Conservation (phyloP, 306 rosid species). For the Dryas octopetala region DNA sequence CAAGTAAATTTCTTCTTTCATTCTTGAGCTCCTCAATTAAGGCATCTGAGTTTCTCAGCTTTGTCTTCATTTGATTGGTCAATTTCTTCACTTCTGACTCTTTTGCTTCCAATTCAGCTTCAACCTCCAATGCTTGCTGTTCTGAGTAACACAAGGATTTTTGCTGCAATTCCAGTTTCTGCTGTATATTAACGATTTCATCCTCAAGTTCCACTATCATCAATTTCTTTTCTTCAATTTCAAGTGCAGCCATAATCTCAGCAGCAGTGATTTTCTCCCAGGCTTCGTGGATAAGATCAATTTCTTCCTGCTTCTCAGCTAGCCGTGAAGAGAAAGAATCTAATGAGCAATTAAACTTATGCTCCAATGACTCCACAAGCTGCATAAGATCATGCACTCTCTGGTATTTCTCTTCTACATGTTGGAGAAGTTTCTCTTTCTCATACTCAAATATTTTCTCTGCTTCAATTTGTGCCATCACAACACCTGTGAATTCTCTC, state of each 20-base stretch:
- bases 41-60: constrained; percentile 51
- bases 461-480: constrained; percentile 40
- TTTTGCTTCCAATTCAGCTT: constrained; percentile 48
- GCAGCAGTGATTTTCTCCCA: constrained; percentile 59
- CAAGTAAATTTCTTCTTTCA: constrained; percentile 55
- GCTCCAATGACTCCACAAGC: constrained; percentile 47
- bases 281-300: constrained; percentile 47
- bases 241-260: constrained; percentile 52
- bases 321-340: constrained; percentile 52
- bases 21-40: constrained; percentile 49
- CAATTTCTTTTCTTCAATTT: constrained; percentile 68
- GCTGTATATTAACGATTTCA: constrained; percentile 44
- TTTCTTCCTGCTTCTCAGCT: constrained; percentile 57
- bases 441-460: constrained; percentile 42
- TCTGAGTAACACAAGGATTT: constrained; percentile 39
- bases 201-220: constrained; percentile 63
- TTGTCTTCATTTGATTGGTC: constrained; percentile 49
- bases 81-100: constrained; percentile 43
- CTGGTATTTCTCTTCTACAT: constrained; percentile 35
- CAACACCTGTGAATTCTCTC: constrained; percentile 51
- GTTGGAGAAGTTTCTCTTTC: constrained; percentile 35
- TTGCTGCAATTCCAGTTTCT: constrained; percentile 51
- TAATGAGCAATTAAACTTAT: constrained; percentile 46
- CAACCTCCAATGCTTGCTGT: constrained; percentile 55
- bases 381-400: constrained; percentile 44